Evolutionary conservation across 1,284 basidiomycete genomes (phyloP), one percentile per base, ranked within the genome.

Genomic region (Malassezia sp.): DNA sequence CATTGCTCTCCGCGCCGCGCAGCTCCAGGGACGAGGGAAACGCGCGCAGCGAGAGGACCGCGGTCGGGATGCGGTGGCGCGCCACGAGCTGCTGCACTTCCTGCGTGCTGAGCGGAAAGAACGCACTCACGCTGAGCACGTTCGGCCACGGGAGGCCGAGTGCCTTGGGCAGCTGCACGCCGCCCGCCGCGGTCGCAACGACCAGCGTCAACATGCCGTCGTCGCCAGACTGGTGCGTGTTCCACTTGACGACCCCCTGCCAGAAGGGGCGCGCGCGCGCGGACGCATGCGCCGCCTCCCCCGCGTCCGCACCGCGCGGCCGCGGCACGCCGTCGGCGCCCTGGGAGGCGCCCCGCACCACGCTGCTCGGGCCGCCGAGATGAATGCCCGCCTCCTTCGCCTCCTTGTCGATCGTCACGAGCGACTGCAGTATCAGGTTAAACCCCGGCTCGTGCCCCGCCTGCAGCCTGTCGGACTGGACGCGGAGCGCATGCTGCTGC

Each of bases 351-450:
- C 23, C 42, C 30, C 3, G 35, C 26, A 15, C 33, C 38, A 12
- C 41, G 11, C 29, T 49, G 22, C 57, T 42, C 4, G 61, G 60
- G 5, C 61, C 61, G 12, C 58, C 54, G 20, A 63, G 42, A 11
- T 51, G 39, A 2, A 63, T 49, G 12, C 60, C 60, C 43, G 57
- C 54, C 33, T 63, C 57, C 27, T 41, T 49, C 3, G 61, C 61
- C 40, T 63, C 61, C 42, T 59, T 61, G 24, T 61, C 60, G 28
- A 63, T 63, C 11, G 52, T 58, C 22, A 61, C 53, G 38, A 63
- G 47, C 22, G 56, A 53, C 39, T 59, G 60, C 24, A 61, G 27
- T 24, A 55, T 53, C 2, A 49, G 48, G 26, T 59, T 60, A 38
- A 63, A 54, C 26, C 61, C 48, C 4, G 54, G 45, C 22, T 52